Evolutionary conservation across 1,284 basidiomycete genomes (phyloP).

Genomic region (Ceratobasidium sp.): DNA sequence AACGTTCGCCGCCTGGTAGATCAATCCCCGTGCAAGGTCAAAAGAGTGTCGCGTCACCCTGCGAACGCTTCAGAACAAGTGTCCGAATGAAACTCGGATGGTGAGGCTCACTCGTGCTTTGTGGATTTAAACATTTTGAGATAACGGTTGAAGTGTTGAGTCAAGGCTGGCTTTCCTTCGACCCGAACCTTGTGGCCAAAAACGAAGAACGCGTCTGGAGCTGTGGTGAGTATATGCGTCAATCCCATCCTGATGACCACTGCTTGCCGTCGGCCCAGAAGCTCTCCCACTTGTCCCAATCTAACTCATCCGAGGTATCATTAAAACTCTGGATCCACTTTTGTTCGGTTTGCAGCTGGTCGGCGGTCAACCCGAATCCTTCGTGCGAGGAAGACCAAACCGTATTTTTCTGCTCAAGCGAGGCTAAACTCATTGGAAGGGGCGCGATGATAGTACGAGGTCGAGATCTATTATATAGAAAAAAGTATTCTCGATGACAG

Average conservation of each 20-base stretch:
- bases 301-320: background rate
- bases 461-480: background rate
- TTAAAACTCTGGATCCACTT: conserved; percentile 23
- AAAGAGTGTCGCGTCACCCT: conserved; percentile 7
- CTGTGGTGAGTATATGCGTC: background rate
- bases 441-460: background rate
- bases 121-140: conserved; percentile 5
- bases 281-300: background rate
- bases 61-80: background rate
- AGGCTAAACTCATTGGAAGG: background rate
- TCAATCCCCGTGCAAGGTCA: background rate
- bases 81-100: background rate
- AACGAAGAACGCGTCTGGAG: conserved; percentile 1
- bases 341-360: conserved; percentile 3
- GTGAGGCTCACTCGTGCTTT: background rate
- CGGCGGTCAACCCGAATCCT: conserved; percentile 5
- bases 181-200: background rate
- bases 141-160: conserved; percentile 2
- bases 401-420: conserved; percentile 8
- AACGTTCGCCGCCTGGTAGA: background rate
- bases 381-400: conserved; percentile 1
- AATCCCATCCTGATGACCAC: background rate
- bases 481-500: background rate
- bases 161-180: conserved; percentile 10
- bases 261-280: conserved; percentile 9